phyloP scores from a whole-genome alignment of 2,329 filamentous ascomycete species.

The Dothideomycetes sp. region DNA sequence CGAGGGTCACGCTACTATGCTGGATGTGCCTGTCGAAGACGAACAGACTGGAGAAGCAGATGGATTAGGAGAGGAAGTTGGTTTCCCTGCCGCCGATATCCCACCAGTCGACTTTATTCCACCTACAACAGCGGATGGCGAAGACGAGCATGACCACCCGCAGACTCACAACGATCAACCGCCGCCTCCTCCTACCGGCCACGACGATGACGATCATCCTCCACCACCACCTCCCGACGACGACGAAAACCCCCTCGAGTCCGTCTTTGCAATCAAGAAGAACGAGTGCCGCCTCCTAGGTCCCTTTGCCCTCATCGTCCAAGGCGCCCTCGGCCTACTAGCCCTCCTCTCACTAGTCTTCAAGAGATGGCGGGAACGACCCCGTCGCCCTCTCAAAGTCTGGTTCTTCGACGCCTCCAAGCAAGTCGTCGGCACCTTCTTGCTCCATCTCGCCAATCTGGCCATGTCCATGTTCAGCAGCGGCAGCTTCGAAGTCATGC shows the following conservation, averaged over 20 bases:
- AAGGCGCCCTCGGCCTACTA: slow-evolving; percentile 72
- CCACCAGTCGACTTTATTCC: background rate
- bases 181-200: slow-evolving; percentile 9
- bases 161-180: slow-evolving; percentile 4
- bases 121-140: background rate
- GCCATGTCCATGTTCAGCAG: slow-evolving; percentile 95
- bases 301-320: slow-evolving; percentile 81
- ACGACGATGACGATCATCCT: slow-evolving; percentile 7
- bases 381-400: slow-evolving; percentile 85
- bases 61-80: background rate
- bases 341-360: slow-evolving; percentile 80
- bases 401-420: slow-evolving; percentile 98
- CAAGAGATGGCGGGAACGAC: slow-evolving; percentile 86
- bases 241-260: slow-evolving; percentile 1
- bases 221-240: slow-evolving; percentile 10
- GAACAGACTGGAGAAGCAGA: background rate
- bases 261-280: slow-evolving; percentile 15
- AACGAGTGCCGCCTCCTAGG: slow-evolving; percentile 83
- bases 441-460: slow-evolving; percentile 86
- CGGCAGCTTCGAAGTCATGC: slow-evolving; percentile 61
- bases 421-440: slow-evolving; percentile 85
- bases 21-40: background rate
- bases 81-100: background rate
- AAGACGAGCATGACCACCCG: slow-evolving; percentile 1
- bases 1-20: background rate